Evolutionary conservation across 1,284 basidiomycete genomes (phyloP), one percentile per base, ranked within the genome.

Genomic region (Leucoagaricus sp.): DNA sequence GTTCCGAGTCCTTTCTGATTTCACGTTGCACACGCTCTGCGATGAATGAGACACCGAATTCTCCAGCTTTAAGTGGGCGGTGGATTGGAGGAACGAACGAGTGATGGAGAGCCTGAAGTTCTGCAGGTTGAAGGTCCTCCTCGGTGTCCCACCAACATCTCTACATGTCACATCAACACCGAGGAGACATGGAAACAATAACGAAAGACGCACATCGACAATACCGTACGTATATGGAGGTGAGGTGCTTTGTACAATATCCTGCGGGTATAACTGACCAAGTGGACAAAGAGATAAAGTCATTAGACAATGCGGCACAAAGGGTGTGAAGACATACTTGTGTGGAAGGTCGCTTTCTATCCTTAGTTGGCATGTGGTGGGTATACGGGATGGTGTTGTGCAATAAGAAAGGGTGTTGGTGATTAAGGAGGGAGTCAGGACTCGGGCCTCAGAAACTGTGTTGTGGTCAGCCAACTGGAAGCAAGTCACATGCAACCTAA

Each of bases 141-240:
- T 92, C 89, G 10, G 83, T 81, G 69, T 93, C 90, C 63, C 91
- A 87, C 90, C 90, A 93, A 65, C 87, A 90, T 68, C 88, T 82
- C 89, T 91, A 63, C 49, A 53, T 48, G 9, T 49, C 29, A 45
- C 25, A 44, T 25, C 23, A 57, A 4, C 28, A 25, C 12, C 21
- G 15, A 6, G 19, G 15, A 25, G 17, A n/a, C 13, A 19, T n/a
- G n/a, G 8, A 10, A 26, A 23, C 13, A 23, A 19, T 19, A 38
- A 34, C 21, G 21, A 25, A 66, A 76, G 55, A 29, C 42, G 17
- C 65, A 84, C 85, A 72, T 85, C 68, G 47, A 86, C 81, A 44
- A 86, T 74, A 29, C 81, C 85, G 64, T 75, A 74, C 10, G 67
- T 49, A 51, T 73, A 67, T 10, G 80, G 74, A 40, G 77, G 66